phyloP scores from a whole-genome alignment of 495 filamentous ascomycete genomes.

The Geoglossum glabrum region DNA sequence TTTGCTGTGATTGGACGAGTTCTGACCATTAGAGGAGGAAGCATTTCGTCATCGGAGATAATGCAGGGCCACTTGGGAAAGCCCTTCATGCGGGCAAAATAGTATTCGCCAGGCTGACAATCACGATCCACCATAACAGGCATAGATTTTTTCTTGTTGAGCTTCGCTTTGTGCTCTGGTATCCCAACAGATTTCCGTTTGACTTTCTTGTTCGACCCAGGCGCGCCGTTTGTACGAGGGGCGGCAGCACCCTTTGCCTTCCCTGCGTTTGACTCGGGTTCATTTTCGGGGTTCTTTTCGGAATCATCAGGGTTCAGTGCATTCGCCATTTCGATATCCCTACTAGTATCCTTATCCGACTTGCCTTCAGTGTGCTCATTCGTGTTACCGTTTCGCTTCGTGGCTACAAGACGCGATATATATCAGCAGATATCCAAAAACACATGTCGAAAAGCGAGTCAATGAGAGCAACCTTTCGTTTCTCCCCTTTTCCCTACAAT shows the following conservation, averaged over 20 bases:
- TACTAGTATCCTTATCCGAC: not conserved
- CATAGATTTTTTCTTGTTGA: constrained; percentile 68
- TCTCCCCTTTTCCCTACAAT: not conserved
- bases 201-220: constrained; percentile 17
- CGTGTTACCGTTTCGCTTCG: not conserved
- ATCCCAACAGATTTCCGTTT: constrained; percentile 51
- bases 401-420: not conserved
- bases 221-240: constrained; percentile 12
- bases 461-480: not conserved
- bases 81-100: constrained; percentile 70
- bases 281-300: not conserved
- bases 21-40: constrained; percentile 48
- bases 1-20: constrained; percentile 63
- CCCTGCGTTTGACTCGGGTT: not conserved
- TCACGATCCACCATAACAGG: constrained; percentile 48
- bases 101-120: constrained; percentile 70
- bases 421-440: not conserved
- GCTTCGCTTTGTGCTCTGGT: constrained; percentile 58
- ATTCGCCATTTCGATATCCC: not conserved
- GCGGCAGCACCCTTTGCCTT: constrained; percentile 13
- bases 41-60: constrained; percentile 80
- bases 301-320: not conserved
- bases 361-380: not conserved
- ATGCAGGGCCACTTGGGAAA: constrained; percentile 82
- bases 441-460: not conserved